Evolutionary conservation across 495 filamentous ascomycete genomes (phyloP).

Genomic region (Jackrogersella minutella): DNA sequence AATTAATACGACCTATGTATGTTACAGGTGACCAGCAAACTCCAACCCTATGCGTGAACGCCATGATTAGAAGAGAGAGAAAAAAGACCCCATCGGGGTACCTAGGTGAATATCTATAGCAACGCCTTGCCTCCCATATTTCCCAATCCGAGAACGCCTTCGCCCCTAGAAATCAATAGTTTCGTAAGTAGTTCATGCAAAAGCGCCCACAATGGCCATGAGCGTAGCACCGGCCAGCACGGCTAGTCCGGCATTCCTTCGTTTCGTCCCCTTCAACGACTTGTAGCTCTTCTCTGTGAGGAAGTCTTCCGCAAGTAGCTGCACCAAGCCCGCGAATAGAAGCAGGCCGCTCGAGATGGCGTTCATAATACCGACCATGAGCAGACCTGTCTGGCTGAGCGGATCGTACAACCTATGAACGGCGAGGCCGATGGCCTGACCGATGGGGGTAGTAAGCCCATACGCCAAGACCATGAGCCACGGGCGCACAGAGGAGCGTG

Average conservation of each 20-base stretch:
- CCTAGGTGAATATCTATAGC: constrained; percentile 19
- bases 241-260: constrained; percentile 77
- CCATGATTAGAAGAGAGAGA: neutral
- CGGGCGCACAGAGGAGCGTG: constrained; percentile 65
- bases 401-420: constrained; percentile 89
- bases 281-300: constrained; percentile 86
- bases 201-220: constrained; percentile 91
- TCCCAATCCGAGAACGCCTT: constrained; percentile 23
- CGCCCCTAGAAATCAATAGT: constrained; percentile 2
- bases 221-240: constrained; percentile 78
- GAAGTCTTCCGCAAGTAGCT: constrained; percentile 93
- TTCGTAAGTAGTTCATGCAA: constrained; percentile 64
- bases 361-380: constrained; percentile 94
- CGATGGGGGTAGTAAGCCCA: constrained; percentile 88
- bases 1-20: neutral
- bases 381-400: constrained; percentile 76
- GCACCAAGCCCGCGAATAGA: constrained; percentile 90
- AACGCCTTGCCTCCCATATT: neutral
- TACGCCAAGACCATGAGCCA: constrained; percentile 98
- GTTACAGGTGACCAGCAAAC: constrained; percentile 19
- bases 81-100: constrained; percentile 1
- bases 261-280: constrained; percentile 70
- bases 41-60: neutral
- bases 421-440: constrained; percentile 85
- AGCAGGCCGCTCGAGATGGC: constrained; percentile 86